Evolutionary conservation across 1,284 basidiomycete species (phyloP).

Genomic region (Cryptococcus sp.): DNA sequence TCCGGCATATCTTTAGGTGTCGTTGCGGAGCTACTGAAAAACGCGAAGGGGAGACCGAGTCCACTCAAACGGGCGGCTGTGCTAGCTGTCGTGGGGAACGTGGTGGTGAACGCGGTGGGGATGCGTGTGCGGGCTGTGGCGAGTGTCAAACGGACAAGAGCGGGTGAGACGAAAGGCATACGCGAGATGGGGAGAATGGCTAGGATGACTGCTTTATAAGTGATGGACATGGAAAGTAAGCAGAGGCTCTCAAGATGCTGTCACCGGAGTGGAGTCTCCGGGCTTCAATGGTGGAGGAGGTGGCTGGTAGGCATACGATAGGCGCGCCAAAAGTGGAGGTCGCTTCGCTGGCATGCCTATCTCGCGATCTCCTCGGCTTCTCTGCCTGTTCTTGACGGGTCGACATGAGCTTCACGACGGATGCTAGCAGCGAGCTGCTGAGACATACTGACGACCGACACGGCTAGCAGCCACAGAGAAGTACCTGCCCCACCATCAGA

Average conservation of each 20-base stretch:
- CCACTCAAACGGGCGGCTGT: constrained; percentile 20
- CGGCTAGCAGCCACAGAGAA: too few relatives aligned
- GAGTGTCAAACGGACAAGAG: constrained; percentile 13
- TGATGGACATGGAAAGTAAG: neutral
- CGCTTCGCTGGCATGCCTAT: too few relatives aligned
- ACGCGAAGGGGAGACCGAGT: constrained; percentile 27
- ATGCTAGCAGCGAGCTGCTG: too few relatives aligned
- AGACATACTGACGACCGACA: too few relatives aligned
- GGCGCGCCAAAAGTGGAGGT: too few relatives aligned
- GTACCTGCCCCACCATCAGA: too few relatives aligned
- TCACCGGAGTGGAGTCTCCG: neutral
- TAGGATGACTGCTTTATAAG: neutral
- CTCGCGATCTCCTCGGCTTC: too few relatives aligned
- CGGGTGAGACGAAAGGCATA: constrained; percentile 20
- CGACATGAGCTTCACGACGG: too few relatives aligned
- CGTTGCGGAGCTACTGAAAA: constrained; percentile 22
- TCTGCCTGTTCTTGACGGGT: too few relatives aligned
- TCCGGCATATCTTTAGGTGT: constrained; percentile 12
- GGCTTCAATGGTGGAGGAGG: neutral
- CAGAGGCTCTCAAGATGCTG: too few relatives aligned
- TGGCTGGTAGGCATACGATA: too few relatives aligned
- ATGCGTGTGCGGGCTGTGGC: constrained; percentile 10
- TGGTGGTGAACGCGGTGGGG: constrained; percentile 1
- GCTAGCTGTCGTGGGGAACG: constrained; percentile 1
- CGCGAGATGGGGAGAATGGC: constrained; percentile 8